A percentile compares a stretch with the other conserved stretches of the same genome.
These are phyloP conservation scores for Trametes meyenii DNA, from an alignment of 768 basidiomycete species.

Conservation along the genomic window DNA sequence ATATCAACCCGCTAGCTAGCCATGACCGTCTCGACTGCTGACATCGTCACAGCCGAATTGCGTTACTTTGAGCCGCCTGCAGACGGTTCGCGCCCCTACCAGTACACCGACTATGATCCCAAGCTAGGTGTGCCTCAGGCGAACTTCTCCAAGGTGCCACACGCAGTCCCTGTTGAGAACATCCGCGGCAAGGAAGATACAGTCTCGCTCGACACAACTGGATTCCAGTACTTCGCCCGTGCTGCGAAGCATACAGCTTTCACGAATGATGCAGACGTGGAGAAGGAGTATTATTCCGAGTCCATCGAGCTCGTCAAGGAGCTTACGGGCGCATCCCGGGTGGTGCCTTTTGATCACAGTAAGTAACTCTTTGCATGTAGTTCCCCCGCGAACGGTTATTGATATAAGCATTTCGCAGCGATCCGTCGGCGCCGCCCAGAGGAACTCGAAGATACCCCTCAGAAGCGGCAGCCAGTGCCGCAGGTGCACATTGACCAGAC, in stretches of 20 bases:
- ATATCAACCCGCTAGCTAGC: background rate
- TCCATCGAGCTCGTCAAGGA: conserved; percentile 59
- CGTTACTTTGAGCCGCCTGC: conserved; percentile 41
- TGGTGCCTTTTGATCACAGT: conserved; percentile 72
- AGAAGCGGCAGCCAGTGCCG: conserved; percentile 48
- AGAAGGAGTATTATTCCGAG: conserved; percentile 62
- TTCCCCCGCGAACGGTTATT: background rate
- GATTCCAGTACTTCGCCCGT: conserved; percentile 49
- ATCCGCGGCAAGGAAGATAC: conserved; percentile 52
- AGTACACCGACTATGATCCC: conserved; percentile 39
- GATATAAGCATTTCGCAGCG: conserved; percentile 32
- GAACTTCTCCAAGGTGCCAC: conserved; percentile 41
- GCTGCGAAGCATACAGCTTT: conserved; percentile 52
- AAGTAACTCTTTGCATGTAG: conserved; percentile 26
- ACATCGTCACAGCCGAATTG: conserved; percentile 35
- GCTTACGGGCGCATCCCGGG: conserved; percentile 59
- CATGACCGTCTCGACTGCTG: conserved; percentile 20
- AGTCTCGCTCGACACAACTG: conserved; percentile 50
- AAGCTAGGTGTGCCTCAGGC: conserved; percentile 28
- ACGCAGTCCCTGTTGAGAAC: conserved; percentile 50
- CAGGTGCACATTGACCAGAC: conserved; percentile 53
- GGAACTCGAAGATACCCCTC: conserved; percentile 38
- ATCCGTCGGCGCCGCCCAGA: conserved; percentile 46
- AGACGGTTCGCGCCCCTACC: conserved; percentile 46
- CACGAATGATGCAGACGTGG: conserved; percentile 52